Conservation (phyloP, 1,284 basidiomycete species). For the Gomphus sp. region DNA sequence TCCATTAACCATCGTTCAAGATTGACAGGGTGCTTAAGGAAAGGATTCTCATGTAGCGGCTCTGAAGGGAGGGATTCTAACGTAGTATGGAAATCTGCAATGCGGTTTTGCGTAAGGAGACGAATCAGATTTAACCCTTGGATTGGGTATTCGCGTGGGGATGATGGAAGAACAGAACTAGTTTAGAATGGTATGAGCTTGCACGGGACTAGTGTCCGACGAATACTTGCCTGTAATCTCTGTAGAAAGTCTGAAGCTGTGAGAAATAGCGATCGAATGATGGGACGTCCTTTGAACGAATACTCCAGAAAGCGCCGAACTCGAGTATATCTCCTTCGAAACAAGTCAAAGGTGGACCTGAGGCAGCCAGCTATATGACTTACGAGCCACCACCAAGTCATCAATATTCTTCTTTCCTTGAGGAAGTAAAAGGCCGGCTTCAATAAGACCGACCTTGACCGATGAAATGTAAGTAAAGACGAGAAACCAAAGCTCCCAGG, state of each 20-base stretch:
- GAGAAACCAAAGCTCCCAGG: background rate
- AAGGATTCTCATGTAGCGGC: constrained; percentile 66
- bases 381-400: constrained; percentile 65
- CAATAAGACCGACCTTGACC: constrained; percentile 65
- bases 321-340: constrained; percentile 83
- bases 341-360: constrained; percentile 8
- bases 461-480: background rate
- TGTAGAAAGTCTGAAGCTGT: constrained; percentile 89
- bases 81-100: constrained; percentile 98
- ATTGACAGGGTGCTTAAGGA: constrained; percentile 80
- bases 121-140: constrained; percentile 92
- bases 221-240: constrained; percentile 61
- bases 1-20: constrained; percentile 98
- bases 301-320: constrained; percentile 90
- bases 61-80: constrained; percentile 86
- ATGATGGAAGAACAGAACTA: constrained; percentile 69
- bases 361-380: constrained; percentile 20
- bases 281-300: constrained; percentile 80
- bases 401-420: constrained; percentile 45
- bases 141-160: constrained; percentile 80
- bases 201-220: background rate
- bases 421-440: constrained; percentile 68
- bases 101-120: constrained; percentile 91
- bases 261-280: constrained; percentile 95
- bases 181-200: background rate